phyloP scores from a whole-genome alignment of 2,329 filamentous ascomycete genomes.

The Cladosporium austrohemisphaericum region DNA sequence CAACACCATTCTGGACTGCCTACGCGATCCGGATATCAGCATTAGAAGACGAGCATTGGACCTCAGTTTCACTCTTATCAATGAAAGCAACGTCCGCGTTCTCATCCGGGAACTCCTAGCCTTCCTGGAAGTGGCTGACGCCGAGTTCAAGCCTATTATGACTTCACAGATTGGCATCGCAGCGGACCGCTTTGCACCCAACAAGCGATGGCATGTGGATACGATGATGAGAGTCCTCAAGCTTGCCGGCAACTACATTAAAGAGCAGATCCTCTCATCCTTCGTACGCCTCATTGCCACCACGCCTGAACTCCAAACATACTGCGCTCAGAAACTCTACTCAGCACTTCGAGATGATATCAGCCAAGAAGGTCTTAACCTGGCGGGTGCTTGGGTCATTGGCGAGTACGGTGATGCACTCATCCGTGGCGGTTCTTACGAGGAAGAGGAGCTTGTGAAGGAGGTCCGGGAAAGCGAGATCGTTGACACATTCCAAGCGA shows the following conservation, averaged over 20 bases:
- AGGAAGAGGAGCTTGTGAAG: constrained; percentile 84
- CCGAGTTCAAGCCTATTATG: constrained; percentile 98
- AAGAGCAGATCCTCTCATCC: constrained; percentile 94
- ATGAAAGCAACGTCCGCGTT: constrained; percentile 91
- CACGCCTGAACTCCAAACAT: constrained; percentile 89
- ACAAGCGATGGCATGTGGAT: constrained; percentile 97
- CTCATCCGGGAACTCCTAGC: constrained; percentile 89
- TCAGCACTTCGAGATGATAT: constrained; percentile 90
- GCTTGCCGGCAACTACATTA: constrained; percentile 92
- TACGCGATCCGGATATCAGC: constrained; percentile 96
- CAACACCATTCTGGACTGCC: constrained; percentile 94
- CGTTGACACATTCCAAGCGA: constrained; percentile 85
- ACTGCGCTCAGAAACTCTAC: constrained; percentile 94
- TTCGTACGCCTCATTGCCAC: constrained; percentile 95
- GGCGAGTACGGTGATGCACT: constrained; percentile 93
- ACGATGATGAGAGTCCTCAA: constrained; percentile 94
- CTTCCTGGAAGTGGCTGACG: constrained; percentile 94
- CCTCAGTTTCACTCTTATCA: constrained; percentile 96
- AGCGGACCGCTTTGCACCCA: constrained; percentile 91
- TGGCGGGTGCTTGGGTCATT: constrained; percentile 95
- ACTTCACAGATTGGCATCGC: constrained; percentile 97
- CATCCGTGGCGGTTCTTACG: constrained; percentile 84
- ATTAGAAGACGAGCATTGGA: constrained; percentile 93
- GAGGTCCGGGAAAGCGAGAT: constrained; percentile 84
- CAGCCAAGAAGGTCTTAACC: constrained; percentile 89